Conservation (phyloP, 805 yeast genomes). For the Wickerhamiella vanderwaltii region DNA sequence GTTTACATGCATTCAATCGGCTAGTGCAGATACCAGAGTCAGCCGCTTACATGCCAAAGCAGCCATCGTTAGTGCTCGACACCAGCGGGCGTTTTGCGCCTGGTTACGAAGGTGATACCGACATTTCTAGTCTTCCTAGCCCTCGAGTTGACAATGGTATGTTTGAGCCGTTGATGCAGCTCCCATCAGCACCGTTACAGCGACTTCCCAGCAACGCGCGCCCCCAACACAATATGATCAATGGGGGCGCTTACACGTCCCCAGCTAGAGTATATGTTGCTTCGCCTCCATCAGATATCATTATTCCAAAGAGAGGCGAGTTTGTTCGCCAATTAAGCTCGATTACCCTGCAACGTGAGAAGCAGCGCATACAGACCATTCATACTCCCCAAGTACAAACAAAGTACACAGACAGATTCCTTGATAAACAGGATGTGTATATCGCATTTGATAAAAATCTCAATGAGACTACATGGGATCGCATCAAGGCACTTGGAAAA, state of each 20-base stretch:
- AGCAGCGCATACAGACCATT: conserved; percentile 6
- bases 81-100: not conserved
- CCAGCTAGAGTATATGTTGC: conserved; percentile 1
- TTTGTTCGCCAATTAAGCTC: conserved; percentile 3
- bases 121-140: conserved; percentile 13
- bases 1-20: too few species aligned
- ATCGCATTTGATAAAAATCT: conserved; percentile 23
- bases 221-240: not conserved
- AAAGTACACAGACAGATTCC: conserved; percentile 7
- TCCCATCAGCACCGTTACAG: conserved; percentile 8
- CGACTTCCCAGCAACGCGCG: conserved; percentile 10
- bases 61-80: conserved; percentile 4
- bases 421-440: conserved; percentile 13
- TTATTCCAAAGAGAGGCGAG: conserved; percentile 13
- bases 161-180: conserved; percentile 11
- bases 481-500: conserved; percentile 27
- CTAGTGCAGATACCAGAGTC: too few species aligned
- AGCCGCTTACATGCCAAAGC: conserved; percentile 9
- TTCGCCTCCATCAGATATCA: conserved; percentile 3
- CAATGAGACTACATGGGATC: conserved; percentile 24
- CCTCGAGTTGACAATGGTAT: conserved; percentile 11
- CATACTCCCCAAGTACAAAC: not conserved
- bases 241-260: conserved; percentile 1
- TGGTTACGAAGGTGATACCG: not conserved
- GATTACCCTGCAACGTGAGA: conserved; percentile 7